Percentiles rank a stretch among this genome's conserved stretches.
Conservation (phyloP, 495 filamentous ascomycete genomes). For the Hypoxylon perforatum region DNA sequence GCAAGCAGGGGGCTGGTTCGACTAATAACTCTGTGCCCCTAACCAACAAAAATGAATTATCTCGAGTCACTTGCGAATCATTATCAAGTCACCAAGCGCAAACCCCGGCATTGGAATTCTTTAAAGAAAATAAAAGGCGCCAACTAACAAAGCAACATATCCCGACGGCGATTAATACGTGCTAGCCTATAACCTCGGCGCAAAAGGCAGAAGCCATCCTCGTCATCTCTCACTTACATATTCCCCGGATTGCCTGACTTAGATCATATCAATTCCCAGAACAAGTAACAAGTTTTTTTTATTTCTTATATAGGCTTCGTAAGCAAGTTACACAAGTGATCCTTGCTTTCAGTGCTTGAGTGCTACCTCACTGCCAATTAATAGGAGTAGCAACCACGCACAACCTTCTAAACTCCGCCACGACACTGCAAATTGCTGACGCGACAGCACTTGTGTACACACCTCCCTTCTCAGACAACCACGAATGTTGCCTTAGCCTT, state of each 20-base stretch:
- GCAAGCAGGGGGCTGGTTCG: background rate
- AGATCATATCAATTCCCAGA: slow-evolving; percentile 16
- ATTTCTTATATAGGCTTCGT: slow-evolving; percentile 16
- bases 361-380: background rate
- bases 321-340: slow-evolving; percentile 24
- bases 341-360: background rate
- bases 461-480: background rate
- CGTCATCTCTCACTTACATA: slow-evolving; percentile 3
- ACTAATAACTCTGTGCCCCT: background rate
- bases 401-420: slow-evolving; percentile 17
- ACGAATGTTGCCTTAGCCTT: background rate
- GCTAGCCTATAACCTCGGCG: slow-evolving; percentile 19
- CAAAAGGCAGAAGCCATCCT: slow-evolving; percentile 18
- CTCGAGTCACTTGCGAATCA: background rate
- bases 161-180: too few relatives aligned
- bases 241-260: slow-evolving; percentile 21
- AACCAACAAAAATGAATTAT: slow-evolving; percentile 1
- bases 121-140: background rate
- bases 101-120: background rate
- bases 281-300: slow-evolving; percentile 7
- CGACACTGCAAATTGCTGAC: slow-evolving; percentile 22
- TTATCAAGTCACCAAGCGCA: background rate
- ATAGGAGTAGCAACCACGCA: slow-evolving; percentile 1
- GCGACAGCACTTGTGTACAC: slow-evolving; percentile 1
- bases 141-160: too few relatives aligned